Evolutionary conservation across 75 land plant genomes (phyloP).

Genomic region (Picea sitchensis): DNA sequence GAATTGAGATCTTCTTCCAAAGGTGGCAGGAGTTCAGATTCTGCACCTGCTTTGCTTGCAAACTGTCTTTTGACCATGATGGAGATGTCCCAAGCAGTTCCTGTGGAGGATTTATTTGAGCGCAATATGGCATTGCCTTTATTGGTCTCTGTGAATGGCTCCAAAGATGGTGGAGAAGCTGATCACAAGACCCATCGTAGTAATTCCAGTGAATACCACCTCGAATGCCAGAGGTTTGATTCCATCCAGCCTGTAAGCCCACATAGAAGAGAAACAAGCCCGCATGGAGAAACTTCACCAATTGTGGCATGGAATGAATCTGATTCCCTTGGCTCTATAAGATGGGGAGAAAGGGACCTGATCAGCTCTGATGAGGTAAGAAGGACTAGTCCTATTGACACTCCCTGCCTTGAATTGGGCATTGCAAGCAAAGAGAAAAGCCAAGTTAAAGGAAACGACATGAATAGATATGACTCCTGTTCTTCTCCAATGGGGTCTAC

Average conservation of each 20-base stretch:
- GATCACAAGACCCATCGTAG: background rate
- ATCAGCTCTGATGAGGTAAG: background rate
- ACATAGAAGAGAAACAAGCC: background rate
- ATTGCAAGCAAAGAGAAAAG: background rate
- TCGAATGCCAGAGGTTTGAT: background rate
- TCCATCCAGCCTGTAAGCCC: background rate
- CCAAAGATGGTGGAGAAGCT: background rate
- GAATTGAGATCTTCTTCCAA: background rate
- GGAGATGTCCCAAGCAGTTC: constrained; percentile 27
- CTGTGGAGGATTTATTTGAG: constrained; percentile 8
- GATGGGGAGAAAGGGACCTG: background rate
- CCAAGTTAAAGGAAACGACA: background rate
- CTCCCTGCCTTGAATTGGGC: background rate
- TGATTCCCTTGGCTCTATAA: background rate
- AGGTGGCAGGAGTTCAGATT: constrained; percentile 4
- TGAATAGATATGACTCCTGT: background rate
- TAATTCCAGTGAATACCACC: background rate
- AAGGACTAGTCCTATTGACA: background rate
- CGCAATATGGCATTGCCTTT: background rate
- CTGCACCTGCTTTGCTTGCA: constrained; percentile 31
- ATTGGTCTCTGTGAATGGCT: background rate
- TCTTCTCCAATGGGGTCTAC: background rate
- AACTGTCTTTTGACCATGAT: constrained; percentile 19
- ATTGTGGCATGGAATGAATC: background rate
- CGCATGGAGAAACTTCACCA: too few species aligned